phyloP scores from a whole-genome alignment of 805 yeast genomes.

The Saccharomyces paradoxus region DNA sequence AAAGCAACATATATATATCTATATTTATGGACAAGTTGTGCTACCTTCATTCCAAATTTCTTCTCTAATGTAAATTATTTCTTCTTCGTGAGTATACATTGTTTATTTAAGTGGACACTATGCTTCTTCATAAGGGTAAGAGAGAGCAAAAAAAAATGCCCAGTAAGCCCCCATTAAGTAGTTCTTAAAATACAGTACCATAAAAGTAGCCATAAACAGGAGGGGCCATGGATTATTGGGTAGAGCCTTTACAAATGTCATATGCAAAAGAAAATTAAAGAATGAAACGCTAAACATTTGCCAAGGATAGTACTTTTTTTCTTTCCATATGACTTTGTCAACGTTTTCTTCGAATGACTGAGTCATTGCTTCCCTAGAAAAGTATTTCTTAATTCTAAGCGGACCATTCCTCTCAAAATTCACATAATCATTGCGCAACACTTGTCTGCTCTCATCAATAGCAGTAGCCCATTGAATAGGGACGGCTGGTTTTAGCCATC shows the following conservation, averaged over 20 bases:
- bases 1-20: neutral
- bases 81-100: neutral
- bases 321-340: conserved; percentile 20
- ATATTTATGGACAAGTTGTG: neutral
- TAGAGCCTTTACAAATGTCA: conserved; percentile 4
- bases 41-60: neutral
- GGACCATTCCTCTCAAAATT: conserved; percentile 27
- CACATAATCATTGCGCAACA: conserved; percentile 10
- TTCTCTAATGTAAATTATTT: neutral
- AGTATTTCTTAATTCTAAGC: conserved; percentile 25
- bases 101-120: neutral
- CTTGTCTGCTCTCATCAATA: conserved; percentile 33
- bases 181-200: conserved; percentile 6
- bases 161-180: conserved; percentile 11
- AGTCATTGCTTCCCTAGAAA: conserved; percentile 36
- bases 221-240: conserved; percentile 13
- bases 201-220: conserved; percentile 9
- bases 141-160: conserved; percentile 5
- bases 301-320: conserved; percentile 26
- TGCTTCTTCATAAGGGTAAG: conserved; percentile 1
- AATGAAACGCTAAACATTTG: conserved; percentile 16
- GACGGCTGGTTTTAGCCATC: conserved; percentile 48
- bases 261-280: conserved; percentile 11
- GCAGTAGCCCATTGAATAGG: conserved; percentile 48
- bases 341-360: conserved; percentile 31